Evolutionary conservation across 2,329 filamentous ascomycete species (phyloP), one percentile per base, ranked within the genome.

Genomic region (Arthrobotrys sphaeroides): DNA sequence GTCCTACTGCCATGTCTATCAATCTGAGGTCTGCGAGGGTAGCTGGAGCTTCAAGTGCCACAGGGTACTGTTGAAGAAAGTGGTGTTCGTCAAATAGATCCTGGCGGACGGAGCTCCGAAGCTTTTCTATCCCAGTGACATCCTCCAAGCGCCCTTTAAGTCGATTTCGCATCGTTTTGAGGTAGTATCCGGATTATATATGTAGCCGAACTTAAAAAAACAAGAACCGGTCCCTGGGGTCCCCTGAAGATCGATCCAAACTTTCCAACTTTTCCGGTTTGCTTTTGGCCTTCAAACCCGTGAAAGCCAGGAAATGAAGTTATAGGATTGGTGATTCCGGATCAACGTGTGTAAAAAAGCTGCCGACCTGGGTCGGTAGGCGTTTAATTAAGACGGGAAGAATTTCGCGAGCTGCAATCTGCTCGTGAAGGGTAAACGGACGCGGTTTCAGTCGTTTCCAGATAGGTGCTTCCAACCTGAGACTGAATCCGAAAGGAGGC

Each of bases 101-200:
- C 49, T 75, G 64, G 36, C 72, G 59, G 40, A 75, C 72, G 47
- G 55, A 59, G 59, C 49, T 53, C 28, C 72, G 72, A 36, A 75
- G 40, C 64, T 69, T 75, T 59, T 57, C 64, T 24, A 75, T 75
- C 45, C 72, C 55, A 36, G 9, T 69, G 64, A 49, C 72, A 42
- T 75, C 64, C 40, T 75, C 64, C 47, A 75, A 66, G 72, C 64
- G 72, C 55, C 69, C 72, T 69, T 75, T 75, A 75, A 75, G 72
- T 42, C 67, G 60, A 65, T 69, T 75, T 65, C 64, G 72, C 72
- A 75, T 75, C 28, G 72, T 75, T 75, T 72, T 69, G 64, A 69
- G 72, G 12, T 31, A 65, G 47, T 75, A 64, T 72, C 38, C 31
- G 12, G 24, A 57, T 43, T 45, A 40, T 57, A 49, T 53, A 55